Evolutionary conservation across 805 yeast species (phyloP).

Genomic region (Vanderwaltozyma polyspora): DNA sequence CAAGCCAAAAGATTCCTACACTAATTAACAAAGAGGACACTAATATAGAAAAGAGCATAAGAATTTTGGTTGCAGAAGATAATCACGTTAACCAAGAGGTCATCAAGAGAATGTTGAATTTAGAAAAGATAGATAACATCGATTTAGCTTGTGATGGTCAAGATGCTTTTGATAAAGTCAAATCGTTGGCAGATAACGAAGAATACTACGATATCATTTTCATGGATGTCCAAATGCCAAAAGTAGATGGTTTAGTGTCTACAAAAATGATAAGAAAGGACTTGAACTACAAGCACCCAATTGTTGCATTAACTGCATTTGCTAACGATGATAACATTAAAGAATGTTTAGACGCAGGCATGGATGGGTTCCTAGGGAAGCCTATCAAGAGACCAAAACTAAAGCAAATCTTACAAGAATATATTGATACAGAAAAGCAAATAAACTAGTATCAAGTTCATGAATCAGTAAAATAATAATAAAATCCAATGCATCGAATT

Average conservation of each 20-base stretch:
- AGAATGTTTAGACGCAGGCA: constrained; percentile 77
- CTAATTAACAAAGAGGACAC: constrained; percentile 10
- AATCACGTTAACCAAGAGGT: constrained; percentile 92
- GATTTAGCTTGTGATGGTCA: constrained; percentile 82
- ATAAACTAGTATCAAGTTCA: too few relatives aligned
- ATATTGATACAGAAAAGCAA: too few relatives aligned
- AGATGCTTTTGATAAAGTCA: constrained; percentile 67
- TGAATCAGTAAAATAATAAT: too few relatives aligned
- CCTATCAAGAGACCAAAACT: constrained; percentile 71
- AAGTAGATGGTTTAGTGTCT: constrained; percentile 78
- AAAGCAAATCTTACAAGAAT: constrained; percentile 38
- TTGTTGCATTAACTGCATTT: constrained; percentile 89
- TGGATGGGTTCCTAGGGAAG: constrained; percentile 83
- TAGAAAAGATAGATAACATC: constrained; percentile 68
- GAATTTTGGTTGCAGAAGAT: constrained; percentile 85
- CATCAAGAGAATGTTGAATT: constrained; percentile 70
- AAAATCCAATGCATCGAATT: too few relatives aligned
- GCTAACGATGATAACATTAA: constrained; percentile 85
- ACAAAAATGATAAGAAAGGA: constrained; percentile 65
- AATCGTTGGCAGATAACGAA: constrained; percentile 32
- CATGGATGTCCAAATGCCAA: constrained; percentile 98
- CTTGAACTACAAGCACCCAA: constrained; percentile 53
- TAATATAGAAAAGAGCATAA: constrained; percentile 6
- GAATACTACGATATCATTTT: constrained; percentile 63
- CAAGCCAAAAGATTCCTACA: constrained; percentile 14